Conservation (phyloP, 257 asterid species). For the Ilex aquifolium region DNA sequence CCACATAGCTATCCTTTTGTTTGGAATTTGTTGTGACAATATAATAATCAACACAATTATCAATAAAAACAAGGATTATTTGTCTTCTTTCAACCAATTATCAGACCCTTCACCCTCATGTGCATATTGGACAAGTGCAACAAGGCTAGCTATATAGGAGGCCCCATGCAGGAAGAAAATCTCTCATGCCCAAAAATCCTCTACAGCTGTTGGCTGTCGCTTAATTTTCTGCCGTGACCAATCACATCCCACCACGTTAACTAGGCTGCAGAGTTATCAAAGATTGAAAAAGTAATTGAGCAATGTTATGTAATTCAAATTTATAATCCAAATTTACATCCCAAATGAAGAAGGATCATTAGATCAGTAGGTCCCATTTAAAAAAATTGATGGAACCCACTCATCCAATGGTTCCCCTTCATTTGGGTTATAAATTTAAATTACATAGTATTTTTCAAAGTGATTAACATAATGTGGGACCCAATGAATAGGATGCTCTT, state of each 20-base stretch:
- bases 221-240: constrained; percentile 16
- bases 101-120: constrained; percentile 32
- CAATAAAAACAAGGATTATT: constrained; percentile 24
- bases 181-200: constrained; percentile 12
- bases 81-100: constrained; percentile 26
- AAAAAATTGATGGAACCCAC: no score
- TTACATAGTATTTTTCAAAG: no score
- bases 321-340: no score
- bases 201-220: constrained; percentile 12
- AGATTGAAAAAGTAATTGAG: no score
- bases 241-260: not conserved
- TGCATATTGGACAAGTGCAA: constrained; percentile 17
- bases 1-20: constrained; percentile 1
- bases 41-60: constrained; percentile 21
- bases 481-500: no score
- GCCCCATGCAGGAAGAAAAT: constrained; percentile 23
- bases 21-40: constrained; percentile 4
- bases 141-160: not conserved
- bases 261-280: no score
- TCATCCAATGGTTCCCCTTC: no score
- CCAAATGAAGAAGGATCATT: no score
- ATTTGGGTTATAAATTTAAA: no score
- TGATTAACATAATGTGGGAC: no score
- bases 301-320: no score
- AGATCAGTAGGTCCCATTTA: no score